Percentiles rank a stretch among this genome's conserved stretches.
Evolutionary conservation across 441 rosid genomes (phyloP).

Genomic region (Jatropha multifida): DNA sequence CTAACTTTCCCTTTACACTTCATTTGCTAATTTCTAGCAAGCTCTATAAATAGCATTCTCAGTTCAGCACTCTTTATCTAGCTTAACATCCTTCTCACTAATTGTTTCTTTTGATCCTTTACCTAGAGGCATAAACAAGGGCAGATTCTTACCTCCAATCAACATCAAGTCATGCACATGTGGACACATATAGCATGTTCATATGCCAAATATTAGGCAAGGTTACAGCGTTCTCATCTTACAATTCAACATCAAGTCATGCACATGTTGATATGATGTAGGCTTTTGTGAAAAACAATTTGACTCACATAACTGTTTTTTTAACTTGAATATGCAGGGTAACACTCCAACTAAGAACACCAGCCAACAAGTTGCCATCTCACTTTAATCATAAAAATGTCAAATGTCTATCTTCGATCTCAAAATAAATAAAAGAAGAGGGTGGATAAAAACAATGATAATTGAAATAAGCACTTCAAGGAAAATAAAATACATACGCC

Average conservation of each 20-base stretch:
- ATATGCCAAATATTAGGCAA: not conserved
- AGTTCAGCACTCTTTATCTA: not conserved
- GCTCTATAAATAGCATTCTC: not conserved
- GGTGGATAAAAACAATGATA: not conserved
- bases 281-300: no score
- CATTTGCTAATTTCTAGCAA: not conserved
- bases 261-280: no score
- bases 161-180: not conserved
- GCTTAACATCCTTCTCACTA: not conserved
- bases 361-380: not conserved
- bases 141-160: not conserved
- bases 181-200: not conserved
- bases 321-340: not conserved
- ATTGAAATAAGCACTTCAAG: not conserved
- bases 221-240: not conserved
- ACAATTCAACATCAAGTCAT: no score
- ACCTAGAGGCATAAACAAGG: not conserved
- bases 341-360: not conserved
- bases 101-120: not conserved
- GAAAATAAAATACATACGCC: constrained; percentile 44
- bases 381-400: not conserved
- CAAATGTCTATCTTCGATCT: not conserved
- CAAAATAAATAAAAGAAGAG: not conserved
- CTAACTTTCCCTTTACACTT: not conserved
- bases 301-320: no score